A percentile compares a stretch with the other conserved stretches of the same genome.
Conservation (phyloP, 305 asterid genomes). For the Fraxinus paxiana region DNA sequence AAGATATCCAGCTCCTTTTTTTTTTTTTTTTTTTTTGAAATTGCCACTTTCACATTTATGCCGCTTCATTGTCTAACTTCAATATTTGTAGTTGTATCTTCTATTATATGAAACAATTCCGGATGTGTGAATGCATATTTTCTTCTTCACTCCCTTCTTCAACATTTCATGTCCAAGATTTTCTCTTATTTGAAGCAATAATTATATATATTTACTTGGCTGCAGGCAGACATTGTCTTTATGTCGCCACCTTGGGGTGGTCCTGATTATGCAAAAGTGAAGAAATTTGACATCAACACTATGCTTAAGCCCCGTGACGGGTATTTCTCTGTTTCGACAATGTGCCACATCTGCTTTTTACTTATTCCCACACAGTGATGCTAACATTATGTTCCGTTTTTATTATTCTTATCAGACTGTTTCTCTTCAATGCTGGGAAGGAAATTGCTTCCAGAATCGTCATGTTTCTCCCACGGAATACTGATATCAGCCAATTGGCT, state of each 20-base stretch:
- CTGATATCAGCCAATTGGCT: conserved; percentile 65
- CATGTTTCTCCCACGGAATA: conserved; percentile 88
- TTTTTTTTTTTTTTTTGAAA: not conserved
- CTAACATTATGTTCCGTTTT: conserved; percentile 15
- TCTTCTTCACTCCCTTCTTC: not conserved
- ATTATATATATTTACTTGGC: not conserved
- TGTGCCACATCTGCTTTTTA: not conserved
- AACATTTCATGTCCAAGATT: not conserved
- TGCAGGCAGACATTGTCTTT: conserved; percentile 74
- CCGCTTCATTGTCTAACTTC: not conserved
- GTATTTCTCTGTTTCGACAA: conserved; percentile 34
- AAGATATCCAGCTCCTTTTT: not conserved
- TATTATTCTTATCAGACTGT: conserved; percentile 38
- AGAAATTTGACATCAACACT: conserved; percentile 58
- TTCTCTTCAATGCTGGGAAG: conserved; percentile 56
- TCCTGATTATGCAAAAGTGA: conserved; percentile 70
- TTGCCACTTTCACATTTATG: not conserved
- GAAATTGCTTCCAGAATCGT: conserved; percentile 64
- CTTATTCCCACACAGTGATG: not conserved
- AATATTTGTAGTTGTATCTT: not conserved
- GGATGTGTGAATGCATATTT: not conserved
- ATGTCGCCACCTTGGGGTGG: conserved; percentile 99
- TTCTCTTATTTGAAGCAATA: not conserved
- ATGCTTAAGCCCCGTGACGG: conserved; percentile 88
- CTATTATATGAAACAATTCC: not conserved